Evolutionary conservation across 2,329 filamentous ascomycete species (phyloP).

Genomic region (Harringtonia aguacate): DNA sequence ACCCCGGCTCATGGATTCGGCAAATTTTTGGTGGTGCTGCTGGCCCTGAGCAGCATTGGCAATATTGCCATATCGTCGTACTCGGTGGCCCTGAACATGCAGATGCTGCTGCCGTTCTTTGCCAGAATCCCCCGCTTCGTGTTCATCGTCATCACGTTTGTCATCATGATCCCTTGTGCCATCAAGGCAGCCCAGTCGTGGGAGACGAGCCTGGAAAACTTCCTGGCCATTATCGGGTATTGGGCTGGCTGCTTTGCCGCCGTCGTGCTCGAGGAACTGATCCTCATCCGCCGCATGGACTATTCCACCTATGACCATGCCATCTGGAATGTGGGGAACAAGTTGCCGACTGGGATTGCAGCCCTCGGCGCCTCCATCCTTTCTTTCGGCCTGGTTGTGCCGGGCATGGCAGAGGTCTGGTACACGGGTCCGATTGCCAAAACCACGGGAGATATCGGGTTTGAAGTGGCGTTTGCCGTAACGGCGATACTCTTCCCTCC

Average conservation of each 20-base stretch:
- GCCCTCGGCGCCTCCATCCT: slow-evolving; percentile 33
- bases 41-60: slow-evolving; percentile 32
- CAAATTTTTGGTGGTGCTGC: slow-evolving; percentile 33
- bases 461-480: slow-evolving; percentile 49
- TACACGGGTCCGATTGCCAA: slow-evolving; percentile 49
- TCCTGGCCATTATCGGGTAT: slow-evolving; percentile 46
- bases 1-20: slow-evolving; percentile 33
- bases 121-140: slow-evolving; percentile 44
- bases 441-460: slow-evolving; percentile 53
- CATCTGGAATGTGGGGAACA: slow-evolving; percentile 34
- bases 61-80: slow-evolving; percentile 30
- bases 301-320: slow-evolving; percentile 33
- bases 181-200: slow-evolving; percentile 45
- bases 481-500: slow-evolving; percentile 36
- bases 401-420: slow-evolving; percentile 51
- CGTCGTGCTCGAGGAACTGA: slow-evolving; percentile 35
- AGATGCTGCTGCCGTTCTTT: slow-evolving; percentile 47
- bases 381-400: slow-evolving; percentile 42
- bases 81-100: slow-evolving; percentile 28
- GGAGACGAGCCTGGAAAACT: slow-evolving; percentile 46
- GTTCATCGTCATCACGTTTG: slow-evolving; percentile 46
- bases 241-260: slow-evolving; percentile 46
- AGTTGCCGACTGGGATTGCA: slow-evolving; percentile 34
- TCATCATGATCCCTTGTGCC: slow-evolving; percentile 47
- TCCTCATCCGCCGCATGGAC: slow-evolving; percentile 34